phyloP scores from a whole-genome alignment of 2,329 filamentous ascomycete genomes.

The Bipolaris oryzae region DNA sequence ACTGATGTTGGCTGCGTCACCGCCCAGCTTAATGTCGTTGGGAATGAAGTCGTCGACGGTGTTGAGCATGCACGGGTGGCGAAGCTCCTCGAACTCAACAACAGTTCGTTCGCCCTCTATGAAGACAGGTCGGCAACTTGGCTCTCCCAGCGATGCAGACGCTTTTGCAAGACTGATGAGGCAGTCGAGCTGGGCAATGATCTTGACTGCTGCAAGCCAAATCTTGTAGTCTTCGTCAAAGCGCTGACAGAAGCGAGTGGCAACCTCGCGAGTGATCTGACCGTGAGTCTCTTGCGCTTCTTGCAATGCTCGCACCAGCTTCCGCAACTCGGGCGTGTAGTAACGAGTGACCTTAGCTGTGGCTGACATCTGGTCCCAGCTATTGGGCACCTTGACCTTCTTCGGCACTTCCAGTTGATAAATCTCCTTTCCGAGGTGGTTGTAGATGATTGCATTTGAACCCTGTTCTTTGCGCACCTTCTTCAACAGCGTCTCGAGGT shows the following conservation, averaged over 20 bases:
- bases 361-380: constrained; percentile 95
- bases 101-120: constrained; percentile 83
- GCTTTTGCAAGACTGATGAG: constrained; percentile 91
- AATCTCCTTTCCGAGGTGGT: constrained; percentile 92
- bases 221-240: constrained; percentile 86
- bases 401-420: constrained; percentile 91
- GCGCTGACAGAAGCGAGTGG: constrained; percentile 78
- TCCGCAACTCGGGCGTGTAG: constrained; percentile 84
- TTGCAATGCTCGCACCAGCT: constrained; percentile 83
- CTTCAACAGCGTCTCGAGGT: constrained; percentile 73
- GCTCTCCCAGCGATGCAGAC: constrained; percentile 80
- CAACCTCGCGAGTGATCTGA: constrained; percentile 87
- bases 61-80: constrained; percentile 92
- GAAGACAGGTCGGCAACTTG: constrained; percentile 87
- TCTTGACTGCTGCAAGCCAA: constrained; percentile 89
- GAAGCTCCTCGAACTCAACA: constrained; percentile 88
- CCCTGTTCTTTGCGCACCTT: constrained; percentile 75
- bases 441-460: constrained; percentile 64
- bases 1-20: constrained; percentile 79
- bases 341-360: constrained; percentile 90
- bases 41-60: constrained; percentile 94
- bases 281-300: constrained; percentile 93
- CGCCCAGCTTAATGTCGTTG: constrained; percentile 88
- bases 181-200: constrained; percentile 92
- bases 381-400: constrained; percentile 85